Conservation (phyloP, 345 rosid genomes). For the Brassica nigra region DNA sequence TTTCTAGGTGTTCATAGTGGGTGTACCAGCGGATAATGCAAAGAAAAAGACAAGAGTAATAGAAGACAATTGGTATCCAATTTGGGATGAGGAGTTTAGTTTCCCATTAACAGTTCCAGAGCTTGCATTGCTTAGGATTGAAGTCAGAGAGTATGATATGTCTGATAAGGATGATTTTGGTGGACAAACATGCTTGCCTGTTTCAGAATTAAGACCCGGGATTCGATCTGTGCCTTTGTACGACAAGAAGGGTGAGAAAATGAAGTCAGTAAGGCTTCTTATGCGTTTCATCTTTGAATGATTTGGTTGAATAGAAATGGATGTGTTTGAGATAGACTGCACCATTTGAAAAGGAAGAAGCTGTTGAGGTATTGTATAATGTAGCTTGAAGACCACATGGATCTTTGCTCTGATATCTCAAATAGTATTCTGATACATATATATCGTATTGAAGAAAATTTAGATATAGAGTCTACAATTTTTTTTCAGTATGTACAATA, state of each 20-base stretch:
- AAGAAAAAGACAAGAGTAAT: constrained; percentile 70
- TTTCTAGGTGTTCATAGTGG: constrained; percentile 62
- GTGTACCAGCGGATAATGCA: constrained; percentile 69
- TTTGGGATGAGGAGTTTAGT: constrained; percentile 80
- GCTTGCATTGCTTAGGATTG: constrained; percentile 55
- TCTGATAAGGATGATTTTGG: constrained; percentile 84
- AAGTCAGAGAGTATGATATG: constrained; percentile 76
- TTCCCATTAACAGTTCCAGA: constrained; percentile 59
- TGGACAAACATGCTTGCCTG: constrained; percentile 86
- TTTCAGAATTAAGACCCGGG: constrained; percentile 64
- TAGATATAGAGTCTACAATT: constrained; percentile 9
- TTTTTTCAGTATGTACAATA: constrained; percentile 29
- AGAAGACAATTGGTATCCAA: constrained; percentile 78
- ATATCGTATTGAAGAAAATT: constrained; percentile 26
- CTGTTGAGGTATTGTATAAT: constrained; percentile 36
- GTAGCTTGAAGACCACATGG: constrained; percentile 33
- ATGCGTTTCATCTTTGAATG: constrained; percentile 48
- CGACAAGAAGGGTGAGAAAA: constrained; percentile 59
- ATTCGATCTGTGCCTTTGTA: constrained; percentile 71
- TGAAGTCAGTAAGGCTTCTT: constrained; percentile 70
- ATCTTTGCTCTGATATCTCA: constrained; percentile 39
- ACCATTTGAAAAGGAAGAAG: constrained; percentile 1
- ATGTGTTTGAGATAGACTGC: background rate
- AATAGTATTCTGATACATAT: background rate
- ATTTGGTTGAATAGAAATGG: constrained; percentile 28